Base-by-base conservation (phyloP, 2,329 filamentous ascomycete genomes). In the Hypoxylon sp. region DNA sequence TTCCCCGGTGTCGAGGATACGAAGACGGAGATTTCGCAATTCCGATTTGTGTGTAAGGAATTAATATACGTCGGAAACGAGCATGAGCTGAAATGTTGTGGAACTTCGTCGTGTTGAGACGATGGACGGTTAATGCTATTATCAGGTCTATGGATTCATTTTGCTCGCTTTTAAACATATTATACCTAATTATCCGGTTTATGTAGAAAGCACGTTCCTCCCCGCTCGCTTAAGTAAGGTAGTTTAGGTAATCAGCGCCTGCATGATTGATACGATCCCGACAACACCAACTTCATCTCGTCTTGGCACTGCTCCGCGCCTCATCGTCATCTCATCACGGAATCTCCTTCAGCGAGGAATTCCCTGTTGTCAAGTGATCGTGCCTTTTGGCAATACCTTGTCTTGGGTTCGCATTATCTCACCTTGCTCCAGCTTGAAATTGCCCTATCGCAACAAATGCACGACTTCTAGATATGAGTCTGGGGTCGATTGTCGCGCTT, bases 161-260 rank as follows among this genome's bases (percentile, higher is more conserved):
- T 17, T 31, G 13, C 30, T 48, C 25, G 14, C 22, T 22, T 13
- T 57, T 35, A 13, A 35, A 25, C 10, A 57, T 30, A 20, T 27
- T 17, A 27, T n/a, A n/a, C 20, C 31, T 50, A 31, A 17, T 51
- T 44, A 60, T 17, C 27, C 46, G 14, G n/a, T 1, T 17, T 46
- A 31, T 54, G 22, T n/a, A 20, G 22, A 60, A 20, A 31, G n/a
- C 42, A 27, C 30, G 11, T 2, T 56, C 10, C 3, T 51, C 17
- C 2, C 31, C 35, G 53, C 64, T 31, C 53, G 64, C 64, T 53
- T 58, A 53, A 20, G 17, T 54, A 40, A 37, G 54, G 49, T 25
- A 51, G 44, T 27, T 27, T n/a, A 25, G 2, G 13, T 27, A 44
- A 20, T 37, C 53, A 17, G 40, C 53, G 14, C 11, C 17, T 27